Conservation (phyloP, 2,329 filamentous ascomycete genomes). For the Coleophoma cylindrospora region DNA sequence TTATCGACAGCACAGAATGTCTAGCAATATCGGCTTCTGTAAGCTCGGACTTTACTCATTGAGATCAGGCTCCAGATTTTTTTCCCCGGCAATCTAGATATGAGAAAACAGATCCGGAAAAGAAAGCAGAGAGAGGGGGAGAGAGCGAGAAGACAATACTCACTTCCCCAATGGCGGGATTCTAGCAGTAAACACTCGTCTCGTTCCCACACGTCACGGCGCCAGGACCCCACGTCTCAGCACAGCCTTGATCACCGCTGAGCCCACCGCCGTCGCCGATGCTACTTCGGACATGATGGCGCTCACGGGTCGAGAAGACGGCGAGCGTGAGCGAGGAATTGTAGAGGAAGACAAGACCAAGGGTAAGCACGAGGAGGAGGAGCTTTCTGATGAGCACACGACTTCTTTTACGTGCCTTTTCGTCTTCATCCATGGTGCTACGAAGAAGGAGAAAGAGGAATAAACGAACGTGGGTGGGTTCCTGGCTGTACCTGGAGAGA, state of each 20-base stretch:
- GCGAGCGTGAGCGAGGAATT: background rate
- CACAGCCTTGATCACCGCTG: conserved; percentile 10
- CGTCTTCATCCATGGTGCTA: no score
- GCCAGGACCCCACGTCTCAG: conserved; percentile 11
- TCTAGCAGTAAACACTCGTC: conserved; percentile 12
- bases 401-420: no score
- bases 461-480: no score
- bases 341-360: background rate
- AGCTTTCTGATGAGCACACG: no score
- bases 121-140: background rate
- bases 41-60: background rate
- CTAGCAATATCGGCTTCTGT: background rate
- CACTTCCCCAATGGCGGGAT: conserved; percentile 16
- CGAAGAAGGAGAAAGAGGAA: no score
- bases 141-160: background rate
- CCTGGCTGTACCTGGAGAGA: no score
- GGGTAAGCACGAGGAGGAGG: no score
- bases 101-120: no score
- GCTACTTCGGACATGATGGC: background rate
- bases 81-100: no score
- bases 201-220: conserved; percentile 7
- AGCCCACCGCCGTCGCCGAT: background rate
- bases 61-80: no score
- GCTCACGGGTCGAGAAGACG: background rate
- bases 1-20: conserved; percentile 12